Conservation (phyloP, 192 early-diverging fungal genomes). For the Blastocladiella britannica region DNA sequence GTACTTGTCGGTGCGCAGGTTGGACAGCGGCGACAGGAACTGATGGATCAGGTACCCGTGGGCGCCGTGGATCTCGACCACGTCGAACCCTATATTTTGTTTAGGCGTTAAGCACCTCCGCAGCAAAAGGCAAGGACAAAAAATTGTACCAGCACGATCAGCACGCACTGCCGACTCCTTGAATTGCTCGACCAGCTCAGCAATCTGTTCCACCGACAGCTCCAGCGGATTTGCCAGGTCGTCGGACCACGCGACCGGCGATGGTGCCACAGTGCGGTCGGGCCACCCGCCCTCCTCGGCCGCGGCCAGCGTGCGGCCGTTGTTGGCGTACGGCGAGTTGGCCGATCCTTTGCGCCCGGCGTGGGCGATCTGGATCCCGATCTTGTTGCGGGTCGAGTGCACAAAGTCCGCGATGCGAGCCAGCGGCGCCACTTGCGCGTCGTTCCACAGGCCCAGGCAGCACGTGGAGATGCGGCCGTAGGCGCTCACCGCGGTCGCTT, state of each 20-base stretch:
- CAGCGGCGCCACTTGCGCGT: conserved; percentile 46
- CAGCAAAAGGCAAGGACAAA: too few species aligned
- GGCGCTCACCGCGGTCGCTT: conserved; percentile 50
- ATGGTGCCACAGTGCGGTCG: conserved; percentile 44
- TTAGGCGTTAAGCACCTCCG: too few species aligned
- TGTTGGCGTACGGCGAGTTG: conserved; percentile 7
- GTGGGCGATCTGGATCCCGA: conserved; percentile 64
- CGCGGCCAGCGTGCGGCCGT: conserved; percentile 4
- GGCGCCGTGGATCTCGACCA: conserved; percentile 75
- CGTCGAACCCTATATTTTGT: conserved; percentile 65
- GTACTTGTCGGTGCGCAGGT: conserved; percentile 74
- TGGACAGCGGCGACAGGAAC: conserved; percentile 62
- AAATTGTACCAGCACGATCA: too few species aligned
- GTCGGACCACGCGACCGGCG: conserved; percentile 22
- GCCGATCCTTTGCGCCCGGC: conserved; percentile 56
- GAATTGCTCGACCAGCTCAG: conserved; percentile 40
- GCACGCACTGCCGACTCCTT: conserved; percentile 46
- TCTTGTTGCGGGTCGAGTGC: conserved; percentile 32
- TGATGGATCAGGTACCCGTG: conserved; percentile 73
- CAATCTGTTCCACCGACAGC: conserved; percentile 48
- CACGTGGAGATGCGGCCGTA: conserved; percentile 64
- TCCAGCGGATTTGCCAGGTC: conserved; percentile 25
- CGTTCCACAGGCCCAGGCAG: conserved; percentile 61
- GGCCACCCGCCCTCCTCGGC: conserved; percentile 41
- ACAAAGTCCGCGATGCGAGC: conserved; percentile 36